Base-by-base conservation (phyloP, 805 yeast species). In the Kluyveromyces wickerhamii region DNA sequence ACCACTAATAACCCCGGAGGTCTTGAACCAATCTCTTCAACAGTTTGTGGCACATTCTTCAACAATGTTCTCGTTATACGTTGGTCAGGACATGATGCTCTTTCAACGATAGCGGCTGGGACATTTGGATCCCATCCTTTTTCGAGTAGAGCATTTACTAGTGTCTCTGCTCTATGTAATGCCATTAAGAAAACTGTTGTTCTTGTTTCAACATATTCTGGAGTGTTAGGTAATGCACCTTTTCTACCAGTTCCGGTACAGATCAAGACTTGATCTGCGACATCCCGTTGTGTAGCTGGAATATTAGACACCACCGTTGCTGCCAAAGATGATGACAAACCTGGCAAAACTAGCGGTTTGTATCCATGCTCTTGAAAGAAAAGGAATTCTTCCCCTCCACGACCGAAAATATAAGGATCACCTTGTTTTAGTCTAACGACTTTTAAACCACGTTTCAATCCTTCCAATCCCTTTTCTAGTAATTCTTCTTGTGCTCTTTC, bases 391-490 rank as follows among this genome's bases (percentile, higher is more conserved):
- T 89, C 97, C 26, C 95, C 96, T 28, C 97, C 97, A 43, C 97
- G 74, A 3, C 97, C 97, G 55, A 85, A 89, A 21, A 89, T 83
- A 57, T 86, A 89, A 7, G 97, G 97, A 56, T 89, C 97, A 21
- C 97, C 97, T 60, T 89, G 97, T 57, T 89, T 89, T 45, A 89
- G 69, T 39, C 97, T 67, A 3, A 89, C 94, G 1, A 89, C 95
- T 37, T 74, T 75, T 48, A 74, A 68, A 11, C 96, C 96, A 34
- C 67, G 57, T 18, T 65, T 44, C 17, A 86, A 56, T 1, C 77
- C 79, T 21, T 68, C 69, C 12, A 89, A 59, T 0, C 95, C 96
- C 43, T 79, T 55, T n/a, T 68, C 63, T 21, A 86, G 62, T 28
- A 89, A 67, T 57, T 89, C 95, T 40, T 81, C 71, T 58, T 89